Conservation (phyloP, 2,329 filamentous ascomycete species). For the Bisporella sp. region DNA sequence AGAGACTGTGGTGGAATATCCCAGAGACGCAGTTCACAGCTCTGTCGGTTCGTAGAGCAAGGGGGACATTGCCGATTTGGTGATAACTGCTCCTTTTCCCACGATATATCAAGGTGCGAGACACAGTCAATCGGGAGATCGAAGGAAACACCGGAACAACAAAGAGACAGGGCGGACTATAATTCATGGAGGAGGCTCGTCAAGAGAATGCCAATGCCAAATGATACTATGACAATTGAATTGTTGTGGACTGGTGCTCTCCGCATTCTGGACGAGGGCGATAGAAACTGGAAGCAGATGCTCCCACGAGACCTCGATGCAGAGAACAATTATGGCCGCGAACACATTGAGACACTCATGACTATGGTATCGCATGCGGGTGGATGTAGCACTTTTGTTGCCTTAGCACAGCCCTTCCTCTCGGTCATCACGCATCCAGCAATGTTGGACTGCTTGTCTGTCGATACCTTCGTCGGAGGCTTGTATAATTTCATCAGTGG, state of each 20-base stretch:
- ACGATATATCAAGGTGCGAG: slow-evolving; percentile 6
- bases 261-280: slow-evolving; percentile 8
- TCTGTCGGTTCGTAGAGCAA: slow-evolving; percentile 8
- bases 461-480: slow-evolving; percentile 28
- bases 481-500: slow-evolving; percentile 31
- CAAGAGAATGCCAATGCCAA: slow-evolving; percentile 5
- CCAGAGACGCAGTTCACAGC: not conserved
- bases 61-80: slow-evolving; percentile 5
- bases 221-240: slow-evolving; percentile 8
- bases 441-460: slow-evolving; percentile 27
- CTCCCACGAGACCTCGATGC: slow-evolving; percentile 9
- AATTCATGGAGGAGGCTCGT: slow-evolving; percentile 12
- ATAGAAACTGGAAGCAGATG: slow-evolving; percentile 11
- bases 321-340: slow-evolving; percentile 8
- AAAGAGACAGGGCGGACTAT: slow-evolving; percentile 2
- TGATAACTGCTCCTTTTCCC: slow-evolving; percentile 4
- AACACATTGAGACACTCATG: slow-evolving; percentile 14
- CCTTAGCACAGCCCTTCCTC: slow-evolving; percentile 18
- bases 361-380: slow-evolving; percentile 10
- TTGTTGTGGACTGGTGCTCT: slow-evolving; percentile 8
- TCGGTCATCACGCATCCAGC: slow-evolving; percentile 27
- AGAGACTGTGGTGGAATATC: slow-evolving; percentile 1
- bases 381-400: slow-evolving; percentile 13
- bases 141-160: slow-evolving; percentile 11
- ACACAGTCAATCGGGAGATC: slow-evolving; percentile 1